These are phyloP conservation scores for Cucurbita ficifolia DNA, from an alignment of 306 rosid species.

Conservation along the genomic window DNA sequence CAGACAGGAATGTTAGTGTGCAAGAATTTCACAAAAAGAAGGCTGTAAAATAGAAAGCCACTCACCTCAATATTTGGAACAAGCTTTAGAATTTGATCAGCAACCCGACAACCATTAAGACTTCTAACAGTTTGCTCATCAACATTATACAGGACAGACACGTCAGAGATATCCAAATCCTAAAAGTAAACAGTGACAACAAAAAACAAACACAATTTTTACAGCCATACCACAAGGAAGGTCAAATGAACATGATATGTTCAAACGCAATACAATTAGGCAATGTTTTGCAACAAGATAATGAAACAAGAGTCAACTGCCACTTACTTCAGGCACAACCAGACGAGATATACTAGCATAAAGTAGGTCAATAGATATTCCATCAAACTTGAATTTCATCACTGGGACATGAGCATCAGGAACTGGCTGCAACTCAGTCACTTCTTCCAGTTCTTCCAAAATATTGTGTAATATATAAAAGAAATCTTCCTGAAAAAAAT, in stretches of 20 bases:
- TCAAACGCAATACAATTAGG: neutral
- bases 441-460: slow-evolving; percentile 73
- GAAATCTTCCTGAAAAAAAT: slow-evolving; percentile 67
- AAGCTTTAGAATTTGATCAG: slow-evolving; percentile 95
- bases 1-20: slow-evolving; percentile 12
- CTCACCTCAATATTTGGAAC: slow-evolving; percentile 84
- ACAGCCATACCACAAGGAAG: neutral
- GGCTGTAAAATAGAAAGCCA: slow-evolving; percentile 8
- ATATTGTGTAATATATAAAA: slow-evolving; percentile 63
- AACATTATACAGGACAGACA: slow-evolving; percentile 53
- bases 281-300: neutral
- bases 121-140: slow-evolving; percentile 92
- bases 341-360: slow-evolving; percentile 83
- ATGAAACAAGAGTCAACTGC: neutral
- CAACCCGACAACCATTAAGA: slow-evolving; percentile 95
- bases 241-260: neutral
- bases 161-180: slow-evolving; percentile 82
- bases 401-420: slow-evolving; percentile 97
- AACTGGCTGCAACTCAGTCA: slow-evolving; percentile 83
- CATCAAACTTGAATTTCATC: slow-evolving; percentile 91
- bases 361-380: slow-evolving; percentile 85
- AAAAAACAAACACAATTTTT: neutral
- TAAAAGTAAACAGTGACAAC: slow-evolving; percentile 18
- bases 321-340: slow-evolving; percentile 89
- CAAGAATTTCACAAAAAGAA: slow-evolving; percentile 12